Conservation (phyloP, 805 yeast genomes). For the Candida andamanensis region DNA sequence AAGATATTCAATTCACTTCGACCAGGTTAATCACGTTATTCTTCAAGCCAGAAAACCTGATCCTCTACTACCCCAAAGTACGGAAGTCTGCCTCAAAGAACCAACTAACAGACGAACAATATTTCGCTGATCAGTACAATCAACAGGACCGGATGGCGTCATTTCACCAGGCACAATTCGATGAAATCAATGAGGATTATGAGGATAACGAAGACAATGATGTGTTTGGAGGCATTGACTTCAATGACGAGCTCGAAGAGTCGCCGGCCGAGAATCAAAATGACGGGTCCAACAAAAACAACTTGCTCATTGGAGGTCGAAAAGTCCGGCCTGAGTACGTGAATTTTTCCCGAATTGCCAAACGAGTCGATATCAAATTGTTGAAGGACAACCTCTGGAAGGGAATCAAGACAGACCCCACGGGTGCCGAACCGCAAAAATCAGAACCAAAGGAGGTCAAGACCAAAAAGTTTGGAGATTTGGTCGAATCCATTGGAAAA, state of each 20-base stretch:
- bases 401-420: slow-evolving; percentile 20
- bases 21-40: slow-evolving; percentile 62
- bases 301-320: slow-evolving; percentile 12
- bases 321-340: slow-evolving; percentile 34
- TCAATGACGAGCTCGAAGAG: slow-evolving; percentile 27
- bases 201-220: slow-evolving; percentile 31
- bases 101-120: slow-evolving; percentile 54
- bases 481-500: slow-evolving; percentile 28
- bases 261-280: slow-evolving; percentile 5
- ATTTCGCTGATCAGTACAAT: slow-evolving; percentile 65
- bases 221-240: slow-evolving; percentile 34
- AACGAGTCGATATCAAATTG: slow-evolving; percentile 36
- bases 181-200: slow-evolving; percentile 32
- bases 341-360: slow-evolving; percentile 39
- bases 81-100: slow-evolving; percentile 6
- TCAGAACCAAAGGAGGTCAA: neutral
- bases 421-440: slow-evolving; percentile 1
- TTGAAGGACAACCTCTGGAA: slow-evolving; percentile 39
- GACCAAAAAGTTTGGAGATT: slow-evolving; percentile 31
- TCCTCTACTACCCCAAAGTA: slow-evolving; percentile 13
- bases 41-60: slow-evolving; percentile 49
- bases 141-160: slow-evolving; percentile 35
- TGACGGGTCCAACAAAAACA: slow-evolving; percentile 5
- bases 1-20: slow-evolving; percentile 69
- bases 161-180: slow-evolving; percentile 38